phyloP scores from a whole-genome alignment of 1,139 yeast species.

The Scheffersomyces cryptocercus region DNA sequence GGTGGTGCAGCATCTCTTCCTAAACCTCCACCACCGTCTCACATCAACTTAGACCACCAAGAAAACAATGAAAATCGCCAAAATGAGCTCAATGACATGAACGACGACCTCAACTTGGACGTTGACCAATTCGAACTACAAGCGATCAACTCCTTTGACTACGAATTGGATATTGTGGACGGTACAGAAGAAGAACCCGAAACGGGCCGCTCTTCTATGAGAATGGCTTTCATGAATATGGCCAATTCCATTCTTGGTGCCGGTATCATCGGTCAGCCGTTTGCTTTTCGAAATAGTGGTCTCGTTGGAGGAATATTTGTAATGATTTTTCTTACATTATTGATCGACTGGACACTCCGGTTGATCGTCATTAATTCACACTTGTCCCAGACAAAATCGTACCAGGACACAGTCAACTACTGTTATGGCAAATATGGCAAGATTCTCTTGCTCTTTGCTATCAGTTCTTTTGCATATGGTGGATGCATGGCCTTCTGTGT shows the following conservation, averaged over 20 bases:
- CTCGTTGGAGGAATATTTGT: slow-evolving; percentile 70
- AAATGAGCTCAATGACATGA: no score
- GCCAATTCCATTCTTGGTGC: slow-evolving; percentile 94
- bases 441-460: slow-evolving; percentile 66
- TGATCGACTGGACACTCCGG: slow-evolving; percentile 85
- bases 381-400: slow-evolving; percentile 71
- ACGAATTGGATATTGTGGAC: slow-evolving; percentile 3
- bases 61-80: no score
- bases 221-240: slow-evolving; percentile 96
- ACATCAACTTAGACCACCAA: no score
- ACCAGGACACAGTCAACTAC: slow-evolving; percentile 81
- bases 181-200: slow-evolving; percentile 6
- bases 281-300: slow-evolving; percentile 82
- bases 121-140: slow-evolving; percentile 25
- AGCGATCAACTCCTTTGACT: slow-evolving; percentile 19
- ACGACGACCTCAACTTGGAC: no score
- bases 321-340: slow-evolving; percentile 57
- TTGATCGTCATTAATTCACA: slow-evolving; percentile 83
- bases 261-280: slow-evolving; percentile 92
- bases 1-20: no score
- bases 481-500: slow-evolving; percentile 94
- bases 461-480: slow-evolving; percentile 89
- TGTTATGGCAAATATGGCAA: slow-evolving; percentile 81
- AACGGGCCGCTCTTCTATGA: slow-evolving; percentile 50
- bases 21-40: no score